phyloP scores from a whole-genome alignment of 257 asterid genomes.

The Jaltomata sinuosa region DNA sequence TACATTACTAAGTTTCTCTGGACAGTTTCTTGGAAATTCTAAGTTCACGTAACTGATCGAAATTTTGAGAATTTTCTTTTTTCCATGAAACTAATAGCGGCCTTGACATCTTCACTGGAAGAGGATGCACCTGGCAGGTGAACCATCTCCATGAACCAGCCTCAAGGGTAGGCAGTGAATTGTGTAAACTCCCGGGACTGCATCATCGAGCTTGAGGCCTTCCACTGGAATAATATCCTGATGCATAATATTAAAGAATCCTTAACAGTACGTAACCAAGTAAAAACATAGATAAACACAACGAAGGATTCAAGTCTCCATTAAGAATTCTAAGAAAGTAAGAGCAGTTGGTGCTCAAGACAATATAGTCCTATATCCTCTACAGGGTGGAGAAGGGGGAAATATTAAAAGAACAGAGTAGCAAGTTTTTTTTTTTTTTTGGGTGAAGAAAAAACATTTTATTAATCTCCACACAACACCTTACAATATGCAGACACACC shows the following conservation, averaged over 20 bases:
- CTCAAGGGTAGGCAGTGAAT: slow-evolving; percentile 26
- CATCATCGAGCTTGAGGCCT: slow-evolving; percentile 14
- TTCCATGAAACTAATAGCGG: neutral
- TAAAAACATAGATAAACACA: neutral
- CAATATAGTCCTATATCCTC: neutral
- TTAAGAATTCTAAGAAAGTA: neutral
- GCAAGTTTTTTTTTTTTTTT: no score
- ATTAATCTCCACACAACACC: no score
- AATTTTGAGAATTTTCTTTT: neutral
- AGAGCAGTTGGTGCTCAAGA: neutral
- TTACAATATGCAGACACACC: no score
- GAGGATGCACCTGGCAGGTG: slow-evolving; percentile 36
- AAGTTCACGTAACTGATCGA: neutral
- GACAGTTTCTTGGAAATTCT: neutral
- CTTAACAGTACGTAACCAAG: neutral
- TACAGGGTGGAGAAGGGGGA: no score
- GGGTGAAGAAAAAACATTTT: no score
- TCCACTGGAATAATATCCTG: slow-evolving; percentile 16
- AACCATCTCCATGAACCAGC: slow-evolving; percentile 12
- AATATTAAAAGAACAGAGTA: neutral
- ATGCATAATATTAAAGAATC: neutral
- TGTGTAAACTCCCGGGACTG: slow-evolving; percentile 14
- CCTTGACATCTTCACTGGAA: neutral
- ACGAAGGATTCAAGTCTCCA: neutral
- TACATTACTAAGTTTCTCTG: neutral